Conservation (phyloP, 306 rosid species). For the Gleditsia sinensis region DNA sequence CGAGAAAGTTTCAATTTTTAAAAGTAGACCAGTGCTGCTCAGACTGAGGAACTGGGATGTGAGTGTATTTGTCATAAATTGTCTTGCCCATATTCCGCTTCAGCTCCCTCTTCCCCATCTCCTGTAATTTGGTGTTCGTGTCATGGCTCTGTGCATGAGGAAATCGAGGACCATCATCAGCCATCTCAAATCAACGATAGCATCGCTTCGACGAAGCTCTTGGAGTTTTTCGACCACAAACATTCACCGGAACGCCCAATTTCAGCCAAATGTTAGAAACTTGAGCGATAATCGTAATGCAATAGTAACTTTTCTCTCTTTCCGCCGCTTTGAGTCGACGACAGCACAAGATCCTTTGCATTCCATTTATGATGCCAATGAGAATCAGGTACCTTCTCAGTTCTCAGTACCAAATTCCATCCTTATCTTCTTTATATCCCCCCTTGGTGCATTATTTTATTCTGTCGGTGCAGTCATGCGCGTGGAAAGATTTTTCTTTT, state of each 20-base stretch:
- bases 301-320: constrained; percentile 32
- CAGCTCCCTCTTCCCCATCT: neutral
- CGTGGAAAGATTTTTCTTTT: neutral
- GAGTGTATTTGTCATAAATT: too few species aligned
- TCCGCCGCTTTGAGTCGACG: constrained; percentile 51
- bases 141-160: constrained; percentile 50
- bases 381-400: constrained; percentile 48
- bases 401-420: neutral
- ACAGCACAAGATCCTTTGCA: constrained; percentile 36
- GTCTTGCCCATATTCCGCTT: neutral
- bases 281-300: neutral
- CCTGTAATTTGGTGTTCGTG: neutral
- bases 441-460: neutral
- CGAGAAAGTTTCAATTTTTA: neutral
- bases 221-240: neutral
- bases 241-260: neutral
- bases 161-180: constrained; percentile 43
- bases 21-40: neutral
- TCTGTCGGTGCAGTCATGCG: neutral
- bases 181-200: constrained; percentile 39
- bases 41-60: neutral
- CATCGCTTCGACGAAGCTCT: constrained; percentile 15
- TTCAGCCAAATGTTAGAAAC: constrained; percentile 6
- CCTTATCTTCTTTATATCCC: neutral
- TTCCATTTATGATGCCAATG: constrained; percentile 24